These are phyloP conservation scores for Vachellia pachyceras DNA, from an alignment of 306 rosid species.

Conservation along the genomic window DNA sequence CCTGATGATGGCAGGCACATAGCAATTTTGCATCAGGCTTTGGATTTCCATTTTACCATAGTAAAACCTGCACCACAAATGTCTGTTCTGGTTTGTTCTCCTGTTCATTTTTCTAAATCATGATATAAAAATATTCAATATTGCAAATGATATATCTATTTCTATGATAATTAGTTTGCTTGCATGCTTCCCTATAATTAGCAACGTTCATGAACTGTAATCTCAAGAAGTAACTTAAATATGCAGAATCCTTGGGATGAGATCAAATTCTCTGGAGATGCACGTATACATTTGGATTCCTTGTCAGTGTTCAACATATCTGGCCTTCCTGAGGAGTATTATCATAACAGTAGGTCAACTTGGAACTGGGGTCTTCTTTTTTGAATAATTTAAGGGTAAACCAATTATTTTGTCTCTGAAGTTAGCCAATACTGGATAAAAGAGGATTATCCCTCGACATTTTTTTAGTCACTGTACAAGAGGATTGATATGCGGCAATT, in stretches of 20 bases:
- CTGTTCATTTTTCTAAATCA: not conserved
- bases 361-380: not conserved
- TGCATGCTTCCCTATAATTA: not conserved
- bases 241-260: conserved; percentile 94
- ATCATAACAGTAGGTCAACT: conserved; percentile 66
- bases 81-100: not conserved
- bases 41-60: not conserved
- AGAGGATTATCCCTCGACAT: not conserved
- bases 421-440: not conserved
- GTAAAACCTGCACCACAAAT: not conserved
- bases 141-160: not conserved
- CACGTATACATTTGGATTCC: conserved; percentile 84
- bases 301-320: conserved; percentile 91
- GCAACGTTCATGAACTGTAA: not conserved
- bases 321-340: conserved; percentile 88
- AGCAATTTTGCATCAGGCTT: not conserved
- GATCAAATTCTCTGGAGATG: conserved; percentile 77
- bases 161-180: not conserved
- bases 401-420: not conserved
- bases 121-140: not conserved
- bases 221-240: conserved; percentile 27
- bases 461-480: not conserved
- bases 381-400: not conserved
- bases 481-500: not conserved
- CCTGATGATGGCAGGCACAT: not conserved